Percentiles rank a stretch among this genome's conserved stretches.
Evolutionary conservation across 225 moss, liverwort and hornwort genomes (phyloP).

Genomic region (Takakia lepidozioides): DNA sequence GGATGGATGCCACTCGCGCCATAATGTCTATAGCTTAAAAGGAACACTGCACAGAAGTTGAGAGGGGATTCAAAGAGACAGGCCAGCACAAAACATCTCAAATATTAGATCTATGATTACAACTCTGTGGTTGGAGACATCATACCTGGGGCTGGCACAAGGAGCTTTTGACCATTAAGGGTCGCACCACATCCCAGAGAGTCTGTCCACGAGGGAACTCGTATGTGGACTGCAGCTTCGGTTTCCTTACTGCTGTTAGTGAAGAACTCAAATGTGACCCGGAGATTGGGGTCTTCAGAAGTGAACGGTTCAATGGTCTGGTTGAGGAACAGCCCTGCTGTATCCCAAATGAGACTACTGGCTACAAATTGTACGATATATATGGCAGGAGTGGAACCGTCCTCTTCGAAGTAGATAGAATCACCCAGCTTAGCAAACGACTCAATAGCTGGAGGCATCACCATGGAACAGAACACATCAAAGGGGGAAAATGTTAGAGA

Average conservation of each 20-base stretch:
- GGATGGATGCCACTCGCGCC: no score
- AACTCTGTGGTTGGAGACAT: no score
- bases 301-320: conserved; percentile 47
- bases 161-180: conserved; percentile 33
- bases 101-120: no score
- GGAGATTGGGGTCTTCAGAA: conserved; percentile 43
- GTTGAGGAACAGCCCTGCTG: conserved; percentile 50
- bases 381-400: conserved; percentile 21
- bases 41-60: no score
- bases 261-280: conserved; percentile 41
- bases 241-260: conserved; percentile 16
- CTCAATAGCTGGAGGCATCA: conserved; percentile 83
- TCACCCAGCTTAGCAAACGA: conserved; percentile 96
- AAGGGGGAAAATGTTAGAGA: no score
- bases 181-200: conserved; percentile 25
- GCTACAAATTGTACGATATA: conserved; percentile 61
- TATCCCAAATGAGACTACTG: conserved; percentile 67
- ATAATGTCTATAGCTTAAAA: no score
- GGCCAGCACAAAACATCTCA: no score
- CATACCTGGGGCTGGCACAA: conserved; percentile 56
- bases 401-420: conserved; percentile 85
- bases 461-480: no score
- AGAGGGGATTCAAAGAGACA: no score
- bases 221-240: conserved; percentile 21
- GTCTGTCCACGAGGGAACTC: conserved; percentile 34